phyloP scores from a whole-genome alignment of 163 green algal genomes.

The Scenedesmus sp. region DNA sequence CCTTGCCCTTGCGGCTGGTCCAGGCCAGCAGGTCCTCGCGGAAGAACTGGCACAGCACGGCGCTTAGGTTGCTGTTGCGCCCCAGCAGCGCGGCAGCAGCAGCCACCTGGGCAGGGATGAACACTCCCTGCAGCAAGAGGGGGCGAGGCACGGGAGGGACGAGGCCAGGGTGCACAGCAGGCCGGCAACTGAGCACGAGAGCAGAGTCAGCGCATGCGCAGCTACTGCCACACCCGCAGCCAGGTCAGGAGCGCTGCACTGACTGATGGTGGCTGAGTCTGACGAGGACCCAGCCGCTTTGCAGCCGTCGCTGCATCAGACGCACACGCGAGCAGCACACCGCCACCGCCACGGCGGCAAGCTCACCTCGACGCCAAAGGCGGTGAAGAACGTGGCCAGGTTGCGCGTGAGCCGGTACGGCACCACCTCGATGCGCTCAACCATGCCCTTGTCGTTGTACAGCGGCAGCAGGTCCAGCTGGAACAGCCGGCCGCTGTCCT shows the following conservation, averaged over 20 bases:
- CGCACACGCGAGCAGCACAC: background rate
- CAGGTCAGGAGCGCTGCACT: too few species aligned
- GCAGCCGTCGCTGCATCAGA: too few species aligned
- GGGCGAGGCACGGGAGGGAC: too few species aligned
- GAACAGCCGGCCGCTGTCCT: conserved; percentile 85
- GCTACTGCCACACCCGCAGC: too few species aligned
- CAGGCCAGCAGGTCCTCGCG: conserved; percentile 91
- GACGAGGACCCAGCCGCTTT: background rate
- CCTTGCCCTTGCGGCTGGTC: conserved; percentile 57
- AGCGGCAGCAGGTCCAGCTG: conserved; percentile 92
- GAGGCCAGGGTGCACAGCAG: background rate
- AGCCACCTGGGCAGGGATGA: conserved; percentile 72
- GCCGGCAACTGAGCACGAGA: background rate
- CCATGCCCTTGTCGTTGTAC: conserved; percentile 82
- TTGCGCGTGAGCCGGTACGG: conserved; percentile 99
- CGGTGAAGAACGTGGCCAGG: conserved; percentile 94
- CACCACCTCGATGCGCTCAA: conserved; percentile 92
- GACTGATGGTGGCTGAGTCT: too few species aligned
- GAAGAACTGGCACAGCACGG: conserved; percentile 88
- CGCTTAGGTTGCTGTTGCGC: conserved; percentile 57
- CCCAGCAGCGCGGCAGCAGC: conserved; percentile 58
- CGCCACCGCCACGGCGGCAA: too few species aligned
- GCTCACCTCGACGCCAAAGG: conserved; percentile 89
- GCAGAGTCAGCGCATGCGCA: too few species aligned
- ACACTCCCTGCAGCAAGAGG: conserved; percentile 57